Base-by-base conservation (phyloP, 2,329 filamentous ascomycete species). In the Venturia aucupariae region DNA sequence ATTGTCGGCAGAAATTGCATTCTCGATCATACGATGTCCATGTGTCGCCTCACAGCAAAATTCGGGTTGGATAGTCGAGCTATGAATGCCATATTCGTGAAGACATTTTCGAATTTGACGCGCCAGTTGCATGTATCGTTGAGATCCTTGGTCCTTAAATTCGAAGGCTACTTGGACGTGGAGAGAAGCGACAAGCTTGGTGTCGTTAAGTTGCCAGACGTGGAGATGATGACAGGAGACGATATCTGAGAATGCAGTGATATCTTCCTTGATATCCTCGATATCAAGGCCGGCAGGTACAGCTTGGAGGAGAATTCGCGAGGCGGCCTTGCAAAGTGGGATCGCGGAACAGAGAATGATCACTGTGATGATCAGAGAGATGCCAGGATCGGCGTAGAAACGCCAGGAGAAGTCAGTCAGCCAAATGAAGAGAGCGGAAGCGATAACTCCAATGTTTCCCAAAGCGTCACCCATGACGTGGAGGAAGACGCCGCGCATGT, bases 131-230 rank as follows among this genome's bases (percentile, higher is more conserved):
- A 99, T 99, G 78, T 97, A 99, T 71, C 88, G 86, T 64, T 83
- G 82, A 0, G 83, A 85, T 51, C 88, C 88, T 69, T 92, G 86
- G 60, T 89, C 90, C 72, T 92, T 88, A 75, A 96, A 92, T 69
- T 92, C 90, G 74, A 96, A 96, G 59, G 87, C 86, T 27, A 99
- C 89, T 74, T 96, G 91, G 55, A 99, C 88, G 73, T 99, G 94
- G 76, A 99, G 85, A 13, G 90, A 94, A 15, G 94, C 93, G 44
- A 99, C 89, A 41, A 96, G 82, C 79, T 97, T 96, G 62, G 92
- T 94, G 73, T 97, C 93, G 19, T 90, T 96, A 41, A 99, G 84
- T 75, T 97, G 93, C 94, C 94, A 99, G 67, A 99, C 92, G 74
- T 99, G 94, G 27, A 99, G 83, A 74, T 99, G 93, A 76, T 99